Base-by-base conservation (phyloP, 305 asterid species). In the Ruellia speciosa region DNA sequence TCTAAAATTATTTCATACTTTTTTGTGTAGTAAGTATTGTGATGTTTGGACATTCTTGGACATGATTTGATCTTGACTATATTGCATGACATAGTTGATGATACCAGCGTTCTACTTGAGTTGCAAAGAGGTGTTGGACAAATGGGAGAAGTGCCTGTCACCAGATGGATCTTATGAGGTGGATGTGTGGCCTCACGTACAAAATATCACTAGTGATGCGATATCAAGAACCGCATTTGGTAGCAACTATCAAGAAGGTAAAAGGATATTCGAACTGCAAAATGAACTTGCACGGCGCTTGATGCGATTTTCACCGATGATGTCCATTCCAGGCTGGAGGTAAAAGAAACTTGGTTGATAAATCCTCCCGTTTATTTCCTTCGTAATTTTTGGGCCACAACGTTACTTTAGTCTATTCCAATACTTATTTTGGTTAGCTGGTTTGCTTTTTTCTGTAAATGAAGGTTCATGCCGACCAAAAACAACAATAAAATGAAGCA, bases 381-480 rank as follows among this genome's bases (percentile, higher is more conserved):
- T n/a, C n/a, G n/a, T n/a, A 24, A 24, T 24, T 24, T 24, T 24
- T 24, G 31, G 4, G 31, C 31, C 31, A 24, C 31, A n/a, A n/a
- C n/a, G n/a, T n/a, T n/a, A n/a, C 4, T 24, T 24, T 24, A 24
- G 4, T 1, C 41, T 37, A 6, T 37, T 37, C 1, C 41, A 37
- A 7, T 37, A 7, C 12, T 37, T 0, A 3, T 8, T 33, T 8
- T 6, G 12, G 12, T 37, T 7, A 37, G 41, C 41, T 24, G 41
- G 31, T 24, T 24, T 24, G 31, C 31, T 24, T 24, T 1, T 2
- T 24, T 24, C 31, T 7, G 6, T 1, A 37, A 6, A 3, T n/a
- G 20, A 46, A 70, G 82, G 61, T 70, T 73, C 59, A 14, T 73
- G 34, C 79, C 79, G 46, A 77, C 79, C 18, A 67, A 73, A 59